Evolutionary conservation across 2,329 filamentous ascomycete genomes (phyloP), one percentile per base, ranked within the genome.

Genomic region (Cladosporium austrohemisphaericum): DNA sequence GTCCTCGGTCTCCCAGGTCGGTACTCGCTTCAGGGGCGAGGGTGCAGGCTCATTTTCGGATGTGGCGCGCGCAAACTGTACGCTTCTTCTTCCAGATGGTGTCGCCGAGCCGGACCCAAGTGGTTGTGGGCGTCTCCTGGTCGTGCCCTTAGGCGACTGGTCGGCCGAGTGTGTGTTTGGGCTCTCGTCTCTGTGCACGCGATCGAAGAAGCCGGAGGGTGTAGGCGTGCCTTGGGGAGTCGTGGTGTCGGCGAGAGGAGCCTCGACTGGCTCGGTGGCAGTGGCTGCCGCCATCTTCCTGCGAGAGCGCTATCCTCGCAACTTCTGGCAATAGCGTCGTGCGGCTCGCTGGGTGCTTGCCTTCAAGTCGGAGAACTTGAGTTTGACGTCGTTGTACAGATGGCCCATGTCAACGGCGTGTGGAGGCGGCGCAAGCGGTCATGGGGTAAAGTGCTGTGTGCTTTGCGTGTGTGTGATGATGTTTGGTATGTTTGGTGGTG

Each of bases 1-100:
- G n/a, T 55, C 53, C 10, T 58, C 59, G n/a, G 55, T 54, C 37
- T 63, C 60, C 57, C 55, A 57, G 10, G 60, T 58, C 20, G 54
- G 38, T n/a, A 51, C 59, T 47, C 56, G 61, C 28, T 49, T 51
- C 11, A 63, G 47, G 11, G 55, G 53, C 28, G 55, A 53, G 11
- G 55, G 49, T 10, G 38, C 52, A 38, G 23, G 40, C 8, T 57
- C 56, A 28, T 60, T 58, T 8, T 57, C 55, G 11, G 50, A 38
- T 5, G 29, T 33, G 5, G 51, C 52, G n/a, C 60, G 54, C 29
- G 56, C 58, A 41, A 65, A 64, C 23, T 63, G 60, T 22, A 64
- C 60, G 47, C 60, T 64, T 44, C 60, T 53, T 36, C 56, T 37
- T 5, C 54, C 37, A 16, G 38, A 28, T 16, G 37, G 37, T 9